Percentiles rank a stretch among this genome's conserved stretches.
These are phyloP conservation scores for Rhizophagus sp. DNA, from an alignment of 192 early-diverging fungal genomes.

Conservation along the genomic window DNA sequence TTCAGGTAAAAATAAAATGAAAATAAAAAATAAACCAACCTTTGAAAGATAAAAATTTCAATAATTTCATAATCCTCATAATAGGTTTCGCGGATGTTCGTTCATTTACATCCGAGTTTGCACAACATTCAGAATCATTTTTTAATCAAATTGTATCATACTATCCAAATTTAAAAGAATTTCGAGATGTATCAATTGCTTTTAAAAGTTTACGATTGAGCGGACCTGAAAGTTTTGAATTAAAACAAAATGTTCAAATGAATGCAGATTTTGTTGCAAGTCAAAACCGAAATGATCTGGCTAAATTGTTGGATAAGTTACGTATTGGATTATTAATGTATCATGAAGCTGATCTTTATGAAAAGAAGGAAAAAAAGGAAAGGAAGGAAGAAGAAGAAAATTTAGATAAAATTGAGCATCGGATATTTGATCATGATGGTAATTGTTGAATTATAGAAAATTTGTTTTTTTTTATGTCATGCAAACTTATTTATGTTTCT, in stretches of 20 bases:
- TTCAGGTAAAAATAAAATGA: not conserved
- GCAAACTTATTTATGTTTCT: not conserved
- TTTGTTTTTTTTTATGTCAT: not conserved
- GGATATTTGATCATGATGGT: not conserved
- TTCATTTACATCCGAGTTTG: not conserved
- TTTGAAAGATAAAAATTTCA: not conserved
- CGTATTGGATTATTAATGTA: not conserved
- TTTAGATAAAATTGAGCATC: not conserved
- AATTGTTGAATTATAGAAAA: not conserved
- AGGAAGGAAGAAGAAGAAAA: not conserved
- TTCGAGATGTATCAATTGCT: not conserved
- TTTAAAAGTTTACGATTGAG: not conserved
- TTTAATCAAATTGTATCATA: not conserved
- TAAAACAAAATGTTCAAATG: not conserved
- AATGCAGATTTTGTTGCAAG: not conserved
- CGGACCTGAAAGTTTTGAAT: constrained; percentile 3
- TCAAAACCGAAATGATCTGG: not conserved
- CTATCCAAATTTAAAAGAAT: not conserved
- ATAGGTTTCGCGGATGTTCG: constrained; percentile 1
- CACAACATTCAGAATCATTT: not conserved
- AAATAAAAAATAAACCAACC: too few relatives aligned
- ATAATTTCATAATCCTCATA: not conserved
- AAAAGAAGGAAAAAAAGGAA: not conserved
- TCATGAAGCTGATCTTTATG: not conserved
- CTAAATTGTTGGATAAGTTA: constrained; percentile 9